phyloP scores from a whole-genome alignment of 2,329 filamentous ascomycete genomes.

The Cladobotryum mycophilum region DNA sequence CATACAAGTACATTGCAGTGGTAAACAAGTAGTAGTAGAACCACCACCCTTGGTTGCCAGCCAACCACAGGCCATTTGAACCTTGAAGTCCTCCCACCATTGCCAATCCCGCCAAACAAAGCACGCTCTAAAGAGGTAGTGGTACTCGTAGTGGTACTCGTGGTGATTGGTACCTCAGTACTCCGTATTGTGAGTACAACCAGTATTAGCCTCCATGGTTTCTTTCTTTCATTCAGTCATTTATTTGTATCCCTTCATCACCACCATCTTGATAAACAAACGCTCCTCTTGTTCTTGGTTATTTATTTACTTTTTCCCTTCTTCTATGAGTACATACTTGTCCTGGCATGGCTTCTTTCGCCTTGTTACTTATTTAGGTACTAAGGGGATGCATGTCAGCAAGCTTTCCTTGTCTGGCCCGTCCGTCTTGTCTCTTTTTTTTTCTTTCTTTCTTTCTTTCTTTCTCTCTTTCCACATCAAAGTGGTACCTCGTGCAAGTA shows the following conservation, averaged over 20 bases:
- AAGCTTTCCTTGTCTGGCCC: constrained; percentile 11
- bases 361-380: constrained; percentile 12
- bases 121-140: too few relatives aligned
- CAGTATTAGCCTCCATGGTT: constrained; percentile 2
- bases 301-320: constrained; percentile 5
- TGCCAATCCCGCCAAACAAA: constrained; percentile 10
- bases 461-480: too few relatives aligned
- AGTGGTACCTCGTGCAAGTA: neutral
- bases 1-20: too few relatives aligned
- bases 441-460: too few relatives aligned
- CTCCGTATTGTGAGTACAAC: too few relatives aligned
- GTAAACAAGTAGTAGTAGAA: neutral
- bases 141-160: too few relatives aligned
- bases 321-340: constrained; percentile 5
- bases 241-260: neutral
- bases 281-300: constrained; percentile 3
- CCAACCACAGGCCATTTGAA: constrained; percentile 18
- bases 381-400: constrained; percentile 14
- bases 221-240: neutral
- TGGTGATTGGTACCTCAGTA: too few relatives aligned
- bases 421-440: neutral
- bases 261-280: too few relatives aligned
- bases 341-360: constrained; percentile 19
- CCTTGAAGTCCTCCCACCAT: constrained; percentile 15
- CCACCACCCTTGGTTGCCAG: constrained; percentile 8